phyloP scores from a whole-genome alignment of 140 eudicot species.

The Cichorium intybus region DNA sequence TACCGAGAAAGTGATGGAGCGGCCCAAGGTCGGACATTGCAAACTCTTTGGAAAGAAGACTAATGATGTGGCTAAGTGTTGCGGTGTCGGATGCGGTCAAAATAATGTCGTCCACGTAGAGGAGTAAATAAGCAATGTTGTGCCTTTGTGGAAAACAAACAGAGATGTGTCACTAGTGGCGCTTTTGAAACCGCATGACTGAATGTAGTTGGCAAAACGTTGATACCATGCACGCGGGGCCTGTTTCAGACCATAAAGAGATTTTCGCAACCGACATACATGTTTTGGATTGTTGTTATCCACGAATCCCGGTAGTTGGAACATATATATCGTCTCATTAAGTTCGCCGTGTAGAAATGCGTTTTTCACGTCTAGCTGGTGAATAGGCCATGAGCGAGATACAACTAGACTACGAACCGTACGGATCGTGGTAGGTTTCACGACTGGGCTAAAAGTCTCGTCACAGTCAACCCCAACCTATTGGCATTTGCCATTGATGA shows the following conservation, averaged over 20 bases:
- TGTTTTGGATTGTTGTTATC: background rate
- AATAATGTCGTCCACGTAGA: background rate
- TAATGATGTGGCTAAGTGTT: background rate
- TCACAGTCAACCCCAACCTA: background rate
- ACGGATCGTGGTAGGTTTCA: no score
- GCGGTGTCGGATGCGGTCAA: background rate
- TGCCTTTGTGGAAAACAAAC: background rate
- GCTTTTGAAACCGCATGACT: background rate
- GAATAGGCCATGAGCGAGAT: no score
- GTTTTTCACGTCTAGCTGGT: background rate
- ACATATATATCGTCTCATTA: background rate
- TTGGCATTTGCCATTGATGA: background rate
- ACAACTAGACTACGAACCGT: no score
- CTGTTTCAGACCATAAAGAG: background rate
- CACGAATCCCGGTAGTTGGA: background rate
- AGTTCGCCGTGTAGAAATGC: no score
- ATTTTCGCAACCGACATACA: background rate
- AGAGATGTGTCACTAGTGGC: background rate
- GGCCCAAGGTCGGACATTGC: background rate
- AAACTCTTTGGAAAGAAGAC: background rate
- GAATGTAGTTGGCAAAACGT: background rate
- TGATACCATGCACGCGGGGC: constrained; percentile 1
- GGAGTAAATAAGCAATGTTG: background rate
- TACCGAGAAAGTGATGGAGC: constrained; percentile 1
- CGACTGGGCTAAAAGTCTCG: no score